Base-by-base conservation (phyloP, 257 asterid species). In the Fraxinus anomala region DNA sequence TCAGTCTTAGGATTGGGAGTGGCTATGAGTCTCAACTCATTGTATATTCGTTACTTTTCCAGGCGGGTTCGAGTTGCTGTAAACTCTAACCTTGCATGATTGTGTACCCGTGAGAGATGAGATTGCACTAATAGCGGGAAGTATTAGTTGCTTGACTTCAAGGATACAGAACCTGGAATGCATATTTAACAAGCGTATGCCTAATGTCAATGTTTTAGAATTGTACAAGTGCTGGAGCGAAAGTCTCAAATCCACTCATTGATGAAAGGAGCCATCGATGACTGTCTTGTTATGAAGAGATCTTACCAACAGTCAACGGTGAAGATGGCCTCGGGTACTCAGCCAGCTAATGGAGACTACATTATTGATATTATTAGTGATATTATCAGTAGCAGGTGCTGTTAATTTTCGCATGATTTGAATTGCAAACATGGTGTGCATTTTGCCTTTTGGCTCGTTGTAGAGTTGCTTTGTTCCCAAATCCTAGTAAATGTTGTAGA, bases 1-100 rank as follows among this genome's bases (percentile, higher is more conserved):
- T 81, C 97, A 23, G 82, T 88, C 81, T 30, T 83, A 34, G 96
- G 97, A 74, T 90, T 90, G 63, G 97, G 89, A 23, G 75, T 79
- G 80, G 82, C 97, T 68, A 83, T 88, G 81, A 42, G 85, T 68
- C 39, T 92, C 47, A 89, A 89, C 74, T 73, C 87, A 14, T 19
- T 92, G 75, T 92, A 87, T 37, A 87, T 83, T 68, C 82, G 82
- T 65, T 82, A 65, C 70, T 83, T 80, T 68, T 80, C 80, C 19
- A 80, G 92, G 93, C 88, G 89, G 72, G 77, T 70, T 67, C 88
- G 49, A 77, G 84, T 65, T 39, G 31, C 85, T 54, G 86, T 72
- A 80, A 78, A 80, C 74, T 71, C 88, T 42, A 81, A 68, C 73
- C 86, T 79, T 17, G 95, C 76, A 68, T 89, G 91, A 90, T 70